phyloP scores from a whole-genome alignment of 1,139 yeast genomes.

The Zygosaccharomyces sapae region DNA sequence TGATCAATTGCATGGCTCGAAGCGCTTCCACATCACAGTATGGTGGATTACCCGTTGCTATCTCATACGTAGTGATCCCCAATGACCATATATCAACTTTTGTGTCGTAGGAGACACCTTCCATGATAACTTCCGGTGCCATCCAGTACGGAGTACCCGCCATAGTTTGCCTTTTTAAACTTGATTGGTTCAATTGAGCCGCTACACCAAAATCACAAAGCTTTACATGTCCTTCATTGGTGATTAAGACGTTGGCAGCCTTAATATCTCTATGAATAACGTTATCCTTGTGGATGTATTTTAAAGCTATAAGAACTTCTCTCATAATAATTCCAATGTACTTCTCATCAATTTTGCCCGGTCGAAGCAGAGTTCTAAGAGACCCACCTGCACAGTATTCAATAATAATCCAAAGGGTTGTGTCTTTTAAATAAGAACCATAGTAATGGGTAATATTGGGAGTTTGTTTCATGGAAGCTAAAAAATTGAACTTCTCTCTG shows the following conservation, averaged over 20 bases:
- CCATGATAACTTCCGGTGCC: constrained; percentile 98
- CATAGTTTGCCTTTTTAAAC: constrained; percentile 82
- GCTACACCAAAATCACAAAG: constrained; percentile 98
- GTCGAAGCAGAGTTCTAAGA: constrained; percentile 75
- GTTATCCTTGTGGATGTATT: constrained; percentile 79
- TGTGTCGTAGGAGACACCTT: constrained; percentile 79
- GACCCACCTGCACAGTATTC: constrained; percentile 98
- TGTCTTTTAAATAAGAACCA: constrained; percentile 81
- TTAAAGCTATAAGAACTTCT: constrained; percentile 73
- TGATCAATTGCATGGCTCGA: constrained; percentile 91
- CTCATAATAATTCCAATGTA: constrained; percentile 78
- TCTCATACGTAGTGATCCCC: constrained; percentile 90
- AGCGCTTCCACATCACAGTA: constrained; percentile 92
- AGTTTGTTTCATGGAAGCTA: constrained; percentile 68
- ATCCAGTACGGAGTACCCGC: constrained; percentile 99
- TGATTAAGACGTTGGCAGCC: constrained; percentile 88
- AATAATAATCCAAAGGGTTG: constrained; percentile 95
- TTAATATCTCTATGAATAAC: constrained; percentile 94
- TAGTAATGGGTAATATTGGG: constrained; percentile 92
- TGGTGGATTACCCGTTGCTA: constrained; percentile 97
- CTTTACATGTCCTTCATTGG: constrained; percentile 85
- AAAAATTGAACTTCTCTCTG: constrained; percentile 90
- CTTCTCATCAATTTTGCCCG: constrained; percentile 84
- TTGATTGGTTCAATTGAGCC: constrained; percentile 79
- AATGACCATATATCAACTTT: constrained; percentile 93